Percentiles rank a stretch among this genome's conserved stretches.
These are phyloP conservation scores for Rickenella mellea DNA, from an alignment of 768 basidiomycete genomes.

Conservation along the genomic window DNA sequence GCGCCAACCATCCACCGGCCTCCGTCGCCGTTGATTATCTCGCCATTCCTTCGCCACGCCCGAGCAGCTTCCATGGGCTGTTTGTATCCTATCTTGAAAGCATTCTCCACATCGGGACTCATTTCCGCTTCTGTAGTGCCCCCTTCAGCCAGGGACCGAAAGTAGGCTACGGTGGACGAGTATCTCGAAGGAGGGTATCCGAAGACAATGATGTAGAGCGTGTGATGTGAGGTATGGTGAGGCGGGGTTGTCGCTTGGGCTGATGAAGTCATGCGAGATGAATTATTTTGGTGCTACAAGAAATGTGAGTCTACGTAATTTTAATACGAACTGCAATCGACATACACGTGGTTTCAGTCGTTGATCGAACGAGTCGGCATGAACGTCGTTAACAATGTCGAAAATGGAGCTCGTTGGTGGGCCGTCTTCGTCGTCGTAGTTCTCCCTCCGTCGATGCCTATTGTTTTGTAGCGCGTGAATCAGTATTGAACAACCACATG, in stretches of 20 bases:
- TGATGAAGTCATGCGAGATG: constrained; percentile 20
- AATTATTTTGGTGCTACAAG: constrained; percentile 12
- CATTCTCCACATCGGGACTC: constrained; percentile 63
- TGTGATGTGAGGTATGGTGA: constrained; percentile 24
- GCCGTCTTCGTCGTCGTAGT: constrained; percentile 67
- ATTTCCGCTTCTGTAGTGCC: constrained; percentile 64
- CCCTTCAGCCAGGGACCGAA: constrained; percentile 42
- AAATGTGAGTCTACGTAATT: neutral
- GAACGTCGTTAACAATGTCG: constrained; percentile 58
- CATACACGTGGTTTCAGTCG: constrained; percentile 39
- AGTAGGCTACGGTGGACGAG: constrained; percentile 61
- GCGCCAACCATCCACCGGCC: constrained; percentile 79
- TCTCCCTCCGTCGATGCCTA: constrained; percentile 40
- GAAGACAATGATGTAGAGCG: constrained; percentile 67
- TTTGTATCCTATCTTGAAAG: constrained; percentile 70
- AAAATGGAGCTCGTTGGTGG: constrained; percentile 69
- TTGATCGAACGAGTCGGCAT: constrained; percentile 28
- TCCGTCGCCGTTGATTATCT: constrained; percentile 39
- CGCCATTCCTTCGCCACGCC: constrained; percentile 77
- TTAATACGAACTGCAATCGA: constrained; percentile 2
- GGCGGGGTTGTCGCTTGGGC: constrained; percentile 14
- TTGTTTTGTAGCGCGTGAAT: neutral
- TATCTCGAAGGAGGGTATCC: constrained; percentile 84
- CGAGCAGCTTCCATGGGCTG: constrained; percentile 67
- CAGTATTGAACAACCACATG: constrained; percentile 9